Percentiles rank a stretch among this genome's conserved stretches.
Evolutionary conservation across 192 early-diverging fungal genomes (phyloP).

Genomic region (Haplosporangium gracile): DNA sequence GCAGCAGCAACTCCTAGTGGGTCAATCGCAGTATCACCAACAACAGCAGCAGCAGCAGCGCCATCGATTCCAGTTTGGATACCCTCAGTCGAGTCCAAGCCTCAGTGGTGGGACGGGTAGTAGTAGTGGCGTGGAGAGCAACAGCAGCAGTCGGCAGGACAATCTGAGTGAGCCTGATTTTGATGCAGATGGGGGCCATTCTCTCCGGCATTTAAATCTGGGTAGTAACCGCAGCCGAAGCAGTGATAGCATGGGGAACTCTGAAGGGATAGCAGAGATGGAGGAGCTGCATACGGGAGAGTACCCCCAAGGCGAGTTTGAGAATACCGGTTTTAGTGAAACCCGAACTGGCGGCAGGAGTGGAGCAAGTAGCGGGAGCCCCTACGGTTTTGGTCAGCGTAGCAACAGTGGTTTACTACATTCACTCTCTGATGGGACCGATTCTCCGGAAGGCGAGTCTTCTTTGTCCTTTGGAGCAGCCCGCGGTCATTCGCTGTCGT

Average conservation of each 20-base stretch:
- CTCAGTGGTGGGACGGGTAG: conserved; percentile 10
- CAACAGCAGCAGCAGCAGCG: conserved; percentile 27
- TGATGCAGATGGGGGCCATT: conserved; percentile 4
- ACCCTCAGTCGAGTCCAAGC: conserved; percentile 36
- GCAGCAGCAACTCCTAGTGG: conserved; percentile 36
- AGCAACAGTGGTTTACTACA: background rate
- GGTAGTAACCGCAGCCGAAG: background rate
- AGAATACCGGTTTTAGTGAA: background rate
- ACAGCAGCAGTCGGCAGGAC: conserved; percentile 30
- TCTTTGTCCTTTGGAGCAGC: background rate
- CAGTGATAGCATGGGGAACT: background rate
- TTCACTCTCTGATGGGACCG: background rate
- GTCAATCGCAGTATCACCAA: conserved; percentile 34
- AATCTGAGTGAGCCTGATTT: conserved; percentile 15
- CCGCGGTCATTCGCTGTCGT: background rate
- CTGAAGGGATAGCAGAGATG: background rate
- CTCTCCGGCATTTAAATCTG: conserved; percentile 13
- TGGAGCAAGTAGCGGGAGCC: conserved; percentile 12
- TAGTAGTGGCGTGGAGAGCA: conserved; percentile 27
- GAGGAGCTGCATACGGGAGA: conserved; percentile 11
- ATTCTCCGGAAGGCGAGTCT: background rate
- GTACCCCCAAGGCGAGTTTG: background rate
- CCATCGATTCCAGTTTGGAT: conserved; percentile 32
- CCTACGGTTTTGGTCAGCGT: conserved; percentile 4
- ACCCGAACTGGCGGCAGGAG: background rate